Evolutionary conservation across 2,329 filamentous ascomycete genomes (phyloP).

Genomic region (Epicoccum sorghinum): DNA sequence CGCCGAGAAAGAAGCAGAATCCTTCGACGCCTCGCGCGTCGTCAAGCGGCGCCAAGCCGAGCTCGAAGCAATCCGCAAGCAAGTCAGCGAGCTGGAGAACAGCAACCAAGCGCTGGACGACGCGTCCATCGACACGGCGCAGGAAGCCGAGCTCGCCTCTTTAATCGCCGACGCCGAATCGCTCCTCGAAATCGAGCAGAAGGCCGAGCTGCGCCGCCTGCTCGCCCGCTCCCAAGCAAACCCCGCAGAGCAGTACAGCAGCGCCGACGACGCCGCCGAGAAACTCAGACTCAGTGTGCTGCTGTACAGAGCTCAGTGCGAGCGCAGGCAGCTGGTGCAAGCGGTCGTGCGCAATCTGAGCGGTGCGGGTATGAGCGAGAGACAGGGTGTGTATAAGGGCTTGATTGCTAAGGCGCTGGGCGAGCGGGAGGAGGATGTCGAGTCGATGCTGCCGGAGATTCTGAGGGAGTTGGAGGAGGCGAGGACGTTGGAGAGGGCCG

Average conservation of each 20-base stretch:
- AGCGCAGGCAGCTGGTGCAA: constrained; percentile 67
- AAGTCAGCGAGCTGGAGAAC: constrained; percentile 61
- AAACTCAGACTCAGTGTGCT: constrained; percentile 64
- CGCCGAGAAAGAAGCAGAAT: constrained; percentile 68
- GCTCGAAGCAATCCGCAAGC: constrained; percentile 64
- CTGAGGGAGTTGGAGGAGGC: constrained; percentile 57
- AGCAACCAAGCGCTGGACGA: constrained; percentile 39
- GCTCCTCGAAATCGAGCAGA: constrained; percentile 54
- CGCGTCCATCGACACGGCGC: constrained; percentile 40
- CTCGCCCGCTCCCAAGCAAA: constrained; percentile 21
- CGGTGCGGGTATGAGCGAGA: constrained; percentile 73
- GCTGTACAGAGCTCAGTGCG: constrained; percentile 62
- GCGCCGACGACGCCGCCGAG: constrained; percentile 43
- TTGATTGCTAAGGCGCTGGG: constrained; percentile 73
- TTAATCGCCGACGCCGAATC: constrained; percentile 49
- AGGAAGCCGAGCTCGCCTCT: constrained; percentile 47
- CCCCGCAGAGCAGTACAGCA: constrained; percentile 33
- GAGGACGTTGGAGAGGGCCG: constrained; percentile 47
- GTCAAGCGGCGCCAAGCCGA: constrained; percentile 69
- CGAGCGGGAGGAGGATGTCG: constrained; percentile 71
- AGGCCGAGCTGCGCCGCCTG: constrained; percentile 45
- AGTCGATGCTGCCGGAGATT: constrained; percentile 63
- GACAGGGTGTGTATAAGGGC: constrained; percentile 74
- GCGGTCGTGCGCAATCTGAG: constrained; percentile 73
- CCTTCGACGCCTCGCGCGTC: constrained; percentile 54